These are phyloP conservation scores for Ceratocystis huliohia DNA, from an alignment of 2,329 filamentous ascomycete genomes.

Conservation along the genomic window DNA sequence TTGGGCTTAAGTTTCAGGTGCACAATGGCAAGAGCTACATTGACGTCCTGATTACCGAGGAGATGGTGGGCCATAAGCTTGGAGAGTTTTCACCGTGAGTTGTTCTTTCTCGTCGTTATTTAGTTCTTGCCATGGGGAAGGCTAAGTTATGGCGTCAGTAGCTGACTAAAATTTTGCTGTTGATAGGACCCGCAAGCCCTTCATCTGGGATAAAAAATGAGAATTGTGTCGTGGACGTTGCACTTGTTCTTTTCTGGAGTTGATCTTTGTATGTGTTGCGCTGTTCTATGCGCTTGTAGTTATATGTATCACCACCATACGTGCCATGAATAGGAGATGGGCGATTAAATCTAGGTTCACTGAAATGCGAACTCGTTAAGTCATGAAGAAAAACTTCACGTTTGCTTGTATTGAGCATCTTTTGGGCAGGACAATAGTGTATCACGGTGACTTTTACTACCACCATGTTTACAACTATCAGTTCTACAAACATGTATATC, in stretches of 20 bases:
- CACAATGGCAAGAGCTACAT: conserved; percentile 84
- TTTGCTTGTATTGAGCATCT: too few species aligned
- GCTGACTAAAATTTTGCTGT: neutral
- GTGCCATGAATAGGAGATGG: neutral
- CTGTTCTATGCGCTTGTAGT: neutral
- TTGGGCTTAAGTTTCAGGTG: conserved; percentile 77
- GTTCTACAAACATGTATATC: too few species aligned
- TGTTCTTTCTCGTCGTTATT: neutral
- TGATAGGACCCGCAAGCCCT: conserved; percentile 44
- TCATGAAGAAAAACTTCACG: too few species aligned
- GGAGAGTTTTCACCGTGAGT: conserved; percentile 83
- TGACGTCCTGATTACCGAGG: conserved; percentile 74
- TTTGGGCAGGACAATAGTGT: too few species aligned
- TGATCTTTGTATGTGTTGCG: neutral
- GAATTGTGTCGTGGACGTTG: neutral
- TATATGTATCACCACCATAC: conserved; percentile 18
- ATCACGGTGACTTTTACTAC: too few species aligned
- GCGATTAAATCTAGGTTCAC: neutral
- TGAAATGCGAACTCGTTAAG: too few species aligned
- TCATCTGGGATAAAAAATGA: conserved; percentile 38
- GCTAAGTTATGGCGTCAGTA: neutral
- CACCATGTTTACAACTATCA: too few species aligned
- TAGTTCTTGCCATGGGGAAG: neutral
- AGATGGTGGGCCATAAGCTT: conserved; percentile 93
- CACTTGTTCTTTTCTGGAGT: neutral